Conservation (phyloP, 108 stramenopile species). For the Conticribra weissflogii region DNA sequence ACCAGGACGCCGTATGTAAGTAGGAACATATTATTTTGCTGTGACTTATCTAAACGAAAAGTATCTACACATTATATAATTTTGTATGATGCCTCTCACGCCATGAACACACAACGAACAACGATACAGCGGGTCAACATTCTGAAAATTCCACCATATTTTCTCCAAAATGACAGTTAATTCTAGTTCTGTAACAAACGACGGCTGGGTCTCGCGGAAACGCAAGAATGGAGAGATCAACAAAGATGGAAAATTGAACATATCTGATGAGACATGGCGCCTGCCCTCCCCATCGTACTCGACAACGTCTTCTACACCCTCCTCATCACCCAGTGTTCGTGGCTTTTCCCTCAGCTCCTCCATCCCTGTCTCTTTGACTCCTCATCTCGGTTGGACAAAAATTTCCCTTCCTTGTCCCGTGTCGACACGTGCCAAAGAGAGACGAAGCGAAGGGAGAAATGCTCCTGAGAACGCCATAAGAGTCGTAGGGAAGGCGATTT, state of each 20-base stretch:
- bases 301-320: not conserved
- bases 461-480: not conserved
- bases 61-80: no score
- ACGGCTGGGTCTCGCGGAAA: constrained; percentile 11
- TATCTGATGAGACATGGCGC: not conserved
- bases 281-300: not conserved
- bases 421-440: not conserved
- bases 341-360: no score
- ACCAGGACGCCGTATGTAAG: no score
- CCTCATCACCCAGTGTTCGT: not conserved
- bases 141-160: no score
- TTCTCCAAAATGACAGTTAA: no score
- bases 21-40: no score
- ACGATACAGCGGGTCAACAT: no score
- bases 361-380: constrained; percentile 14
- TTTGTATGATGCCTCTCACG: no score
- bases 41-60: no score
- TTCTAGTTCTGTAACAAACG: no score
- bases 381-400: constrained; percentile 39
- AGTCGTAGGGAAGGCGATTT: constrained; percentile 58
- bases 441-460: not conserved
- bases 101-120: no score
- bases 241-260: not conserved
- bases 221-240: not conserved
- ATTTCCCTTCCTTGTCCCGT: constrained; percentile 17